These are phyloP conservation scores for Epichloe typhina DNA, from an alignment of 2,329 filamentous ascomycete species.

Conservation along the genomic window DNA sequence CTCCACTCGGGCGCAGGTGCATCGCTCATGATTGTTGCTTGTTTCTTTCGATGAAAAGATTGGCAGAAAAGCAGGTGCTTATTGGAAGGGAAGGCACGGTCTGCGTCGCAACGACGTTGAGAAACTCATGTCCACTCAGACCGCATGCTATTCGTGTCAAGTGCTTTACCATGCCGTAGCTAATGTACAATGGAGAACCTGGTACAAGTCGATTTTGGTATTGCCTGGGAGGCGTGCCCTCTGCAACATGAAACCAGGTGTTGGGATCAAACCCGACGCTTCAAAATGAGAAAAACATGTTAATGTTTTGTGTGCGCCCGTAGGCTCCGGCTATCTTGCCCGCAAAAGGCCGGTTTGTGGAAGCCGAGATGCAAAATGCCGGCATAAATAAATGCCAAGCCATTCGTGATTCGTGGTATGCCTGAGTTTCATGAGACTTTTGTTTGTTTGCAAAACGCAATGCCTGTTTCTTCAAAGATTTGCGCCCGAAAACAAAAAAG, in stretches of 20 bases:
- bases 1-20: too few relatives aligned
- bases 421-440: neutral
- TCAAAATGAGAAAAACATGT: too few relatives aligned
- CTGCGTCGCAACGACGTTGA: too few relatives aligned
- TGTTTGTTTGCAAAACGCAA: neutral
- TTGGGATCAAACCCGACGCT: too few relatives aligned
- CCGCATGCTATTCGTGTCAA: too few relatives aligned
- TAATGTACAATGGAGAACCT: neutral
- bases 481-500: neutral
- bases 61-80: neutral
- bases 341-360: neutral
- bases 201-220: neutral
- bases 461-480: neutral
- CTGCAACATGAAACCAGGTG: neutral
- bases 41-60: too few relatives aligned
- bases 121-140: too few relatives aligned
- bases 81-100: too few relatives aligned
- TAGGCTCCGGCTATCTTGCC: neutral
- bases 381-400: neutral
- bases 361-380: neutral
- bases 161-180: neutral
- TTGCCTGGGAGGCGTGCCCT: neutral
- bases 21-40: too few relatives aligned
- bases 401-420: neutral
- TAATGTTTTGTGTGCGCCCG: too few relatives aligned